Percentiles rank a stretch among this genome's conserved stretches.
Conservation (phyloP, 805 yeast species). For the Wickerhamiella vanderwaltii region DNA sequence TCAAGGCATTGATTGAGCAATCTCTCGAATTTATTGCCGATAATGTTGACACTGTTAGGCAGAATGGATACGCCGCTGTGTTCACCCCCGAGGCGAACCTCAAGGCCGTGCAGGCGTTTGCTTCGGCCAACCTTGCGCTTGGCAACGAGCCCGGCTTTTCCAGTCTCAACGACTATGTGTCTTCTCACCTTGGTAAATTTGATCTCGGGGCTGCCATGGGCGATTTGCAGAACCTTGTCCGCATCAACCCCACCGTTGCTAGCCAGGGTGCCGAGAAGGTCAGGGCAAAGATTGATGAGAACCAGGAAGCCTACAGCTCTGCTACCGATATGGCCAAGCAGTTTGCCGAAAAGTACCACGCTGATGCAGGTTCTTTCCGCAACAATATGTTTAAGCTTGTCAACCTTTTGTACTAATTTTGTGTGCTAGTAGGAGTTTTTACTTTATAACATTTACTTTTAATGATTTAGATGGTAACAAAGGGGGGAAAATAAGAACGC, state of each 20-base stretch:
- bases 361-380: neutral
- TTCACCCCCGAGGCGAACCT: slow-evolving; percentile 1
- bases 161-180: neutral
- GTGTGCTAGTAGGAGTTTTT: neutral
- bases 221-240: slow-evolving; percentile 4
- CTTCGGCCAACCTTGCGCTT: slow-evolving; percentile 3
- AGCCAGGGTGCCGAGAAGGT: slow-evolving; percentile 1
- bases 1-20: slow-evolving; percentile 2
- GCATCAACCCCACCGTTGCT: slow-evolving; percentile 4
- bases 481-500: too few species aligned
- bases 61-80: neutral
- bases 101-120: slow-evolving; percentile 5
- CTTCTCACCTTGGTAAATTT: slow-evolving; percentile 4
- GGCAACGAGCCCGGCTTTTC: neutral
- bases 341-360: slow-evolving; percentile 4
- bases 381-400: neutral
- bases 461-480: too few species aligned
- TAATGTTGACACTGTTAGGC: slow-evolving; percentile 4
- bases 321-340: slow-evolving; percentile 1
- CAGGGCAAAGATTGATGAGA: neutral
- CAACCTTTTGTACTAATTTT: neutral
- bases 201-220: slow-evolving; percentile 9
- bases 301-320: slow-evolving; percentile 5
- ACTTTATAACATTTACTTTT: neutral
- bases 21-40: slow-evolving; percentile 1